Conservation (phyloP, 2,329 filamentous ascomycete genomes). For the Colletotrichum sojae region DNA sequence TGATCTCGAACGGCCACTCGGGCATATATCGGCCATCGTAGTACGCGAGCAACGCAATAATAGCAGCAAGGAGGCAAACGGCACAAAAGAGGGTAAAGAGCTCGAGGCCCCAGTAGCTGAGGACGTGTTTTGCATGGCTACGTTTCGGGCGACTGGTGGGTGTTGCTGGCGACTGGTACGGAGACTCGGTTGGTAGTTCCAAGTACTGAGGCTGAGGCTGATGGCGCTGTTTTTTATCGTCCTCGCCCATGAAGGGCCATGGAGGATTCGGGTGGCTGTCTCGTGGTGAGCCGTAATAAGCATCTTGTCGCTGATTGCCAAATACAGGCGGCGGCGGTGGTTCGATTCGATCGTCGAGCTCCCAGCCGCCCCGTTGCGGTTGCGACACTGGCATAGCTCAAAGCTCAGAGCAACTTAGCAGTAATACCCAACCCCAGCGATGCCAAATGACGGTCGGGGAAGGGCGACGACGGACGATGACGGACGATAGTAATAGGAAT, state of each 20-base stretch:
- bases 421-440: no score
- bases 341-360: slow-evolving; percentile 20
- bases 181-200: background rate
- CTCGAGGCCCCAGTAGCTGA: slow-evolving; percentile 32
- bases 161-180: background rate
- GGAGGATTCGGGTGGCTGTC: background rate
- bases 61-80: slow-evolving; percentile 21
- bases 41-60: slow-evolving; percentile 25
- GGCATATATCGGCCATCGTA: slow-evolving; percentile 39
- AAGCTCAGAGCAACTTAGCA: background rate
- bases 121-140: slow-evolving; percentile 15
- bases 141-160: background rate
- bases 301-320: background rate
- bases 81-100: slow-evolving; percentile 21
- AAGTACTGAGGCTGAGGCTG: background rate
- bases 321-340: background rate
- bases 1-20: slow-evolving; percentile 45
- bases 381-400: slow-evolving; percentile 7
- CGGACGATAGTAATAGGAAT: no score
- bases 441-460: no score
- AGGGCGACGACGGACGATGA: no score
- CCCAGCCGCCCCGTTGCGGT: slow-evolving; percentile 22
- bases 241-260: slow-evolving; percentile 17
- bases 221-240: slow-evolving; percentile 5
- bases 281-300: background rate